Conservation (phyloP, 768 basidiomycete genomes). For the Panellus pusillus region DNA sequence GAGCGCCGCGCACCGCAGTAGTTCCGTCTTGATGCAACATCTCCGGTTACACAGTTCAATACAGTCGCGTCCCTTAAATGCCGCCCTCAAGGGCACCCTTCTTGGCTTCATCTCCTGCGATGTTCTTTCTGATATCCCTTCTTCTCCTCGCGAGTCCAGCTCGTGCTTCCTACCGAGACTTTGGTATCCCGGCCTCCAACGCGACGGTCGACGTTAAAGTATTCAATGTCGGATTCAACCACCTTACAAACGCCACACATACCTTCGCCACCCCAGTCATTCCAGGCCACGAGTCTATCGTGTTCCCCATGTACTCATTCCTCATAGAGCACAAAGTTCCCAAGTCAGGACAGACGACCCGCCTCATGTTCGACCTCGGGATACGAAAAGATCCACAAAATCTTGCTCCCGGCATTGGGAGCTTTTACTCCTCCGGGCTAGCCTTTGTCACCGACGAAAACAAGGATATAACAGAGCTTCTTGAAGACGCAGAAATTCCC, state of each 20-base stretch:
- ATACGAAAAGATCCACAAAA: slow-evolving; percentile 18
- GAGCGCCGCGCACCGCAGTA: too few relatives aligned
- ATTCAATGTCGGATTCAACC: slow-evolving; percentile 14
- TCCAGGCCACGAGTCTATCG: slow-evolving; percentile 11
- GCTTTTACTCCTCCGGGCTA: slow-evolving; percentile 3
- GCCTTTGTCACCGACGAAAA: too few relatives aligned
- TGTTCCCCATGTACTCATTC: slow-evolving; percentile 14
- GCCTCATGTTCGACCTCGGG: slow-evolving; percentile 19
- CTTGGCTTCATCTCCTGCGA: too few relatives aligned
- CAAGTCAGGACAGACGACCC: not conserved
- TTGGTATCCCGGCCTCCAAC: slow-evolving; percentile 6
- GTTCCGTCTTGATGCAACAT: too few relatives aligned
- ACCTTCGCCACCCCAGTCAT: slow-evolving; percentile 13
- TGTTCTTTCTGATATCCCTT: not conserved
- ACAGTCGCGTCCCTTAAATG: too few relatives aligned
- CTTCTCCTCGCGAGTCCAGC: not conserved
- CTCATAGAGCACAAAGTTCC: slow-evolving; percentile 8
- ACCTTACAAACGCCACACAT: slow-evolving; percentile 10
- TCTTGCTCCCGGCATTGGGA: slow-evolving; percentile 10
- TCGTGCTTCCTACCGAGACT: slow-evolving; percentile 9
- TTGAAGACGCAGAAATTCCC: slow-evolving; percentile 9
- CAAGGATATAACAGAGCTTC: slow-evolving; percentile 7
- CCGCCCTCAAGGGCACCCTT: too few relatives aligned
- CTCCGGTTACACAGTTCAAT: too few relatives aligned
- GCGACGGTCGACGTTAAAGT: slow-evolving; percentile 12